Base-by-base conservation (phyloP, 2,329 filamentous ascomycete species). In the Exophiala alcalophila region DNA sequence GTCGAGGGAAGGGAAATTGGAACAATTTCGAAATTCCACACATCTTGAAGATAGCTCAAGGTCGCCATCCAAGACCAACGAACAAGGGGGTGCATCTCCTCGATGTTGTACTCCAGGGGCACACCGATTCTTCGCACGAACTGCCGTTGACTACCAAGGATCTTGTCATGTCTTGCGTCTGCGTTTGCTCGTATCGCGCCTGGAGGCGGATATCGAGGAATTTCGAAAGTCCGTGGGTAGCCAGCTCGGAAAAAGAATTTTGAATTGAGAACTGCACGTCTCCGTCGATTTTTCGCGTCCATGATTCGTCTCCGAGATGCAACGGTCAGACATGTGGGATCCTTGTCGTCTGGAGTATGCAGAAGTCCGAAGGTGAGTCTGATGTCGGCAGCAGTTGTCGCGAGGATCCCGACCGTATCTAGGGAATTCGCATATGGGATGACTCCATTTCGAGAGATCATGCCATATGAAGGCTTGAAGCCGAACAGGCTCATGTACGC, bases 341-440 rank as follows among this genome's bases (percentile, higher is more conserved):
- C 89, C 36, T 72, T 72, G 1, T 67, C 57, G 59, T 95, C 89
- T 50, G 83, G 70, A 43, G 76, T 69, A 45, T 78, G 72, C 27
- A 83, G 54, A 9, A 66, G 62, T 14, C 65, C 72, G 27, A 76
- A 81, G 5, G 83, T 59, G 28, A 70, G 59, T 26, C 70, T 67
- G 4, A 84, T 73, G 2, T 59, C 61, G n/a, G 59, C 62, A 1
- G 80, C 77, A 3, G 68, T 70, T 32, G 62, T 67, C 1, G 81
- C 80, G 29, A 95, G 55, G 3, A 95, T 72, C 0, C 90, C 90
- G 6, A 96, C 87, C 0, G 90, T 95, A 60, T 96, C 90, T 6
- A 96, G 70, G 2, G 87, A 94, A 63, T 96, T 95, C 6, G 90
- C 90, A 61, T 96, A 96, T 10, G 88, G 84, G 35, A 96, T 79